Conservation (phyloP, 805 yeast species). For the Candida vaughaniae region DNA sequence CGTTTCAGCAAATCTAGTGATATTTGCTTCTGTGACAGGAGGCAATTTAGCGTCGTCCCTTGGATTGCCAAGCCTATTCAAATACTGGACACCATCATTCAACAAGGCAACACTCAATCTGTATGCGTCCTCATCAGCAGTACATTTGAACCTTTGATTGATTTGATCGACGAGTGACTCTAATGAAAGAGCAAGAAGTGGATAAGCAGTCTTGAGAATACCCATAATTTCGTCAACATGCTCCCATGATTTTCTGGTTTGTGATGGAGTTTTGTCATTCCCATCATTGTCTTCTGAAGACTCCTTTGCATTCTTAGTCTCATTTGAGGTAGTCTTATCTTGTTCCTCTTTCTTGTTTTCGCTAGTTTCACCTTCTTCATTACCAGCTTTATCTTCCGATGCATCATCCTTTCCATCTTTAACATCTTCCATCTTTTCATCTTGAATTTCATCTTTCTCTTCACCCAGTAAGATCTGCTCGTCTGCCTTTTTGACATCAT, state of each 20-base stretch:
- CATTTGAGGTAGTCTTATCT: neutral
- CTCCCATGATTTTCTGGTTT: slow-evolving; percentile 80
- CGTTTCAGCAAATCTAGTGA: slow-evolving; percentile 87
- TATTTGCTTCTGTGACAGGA: slow-evolving; percentile 84
- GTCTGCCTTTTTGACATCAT: slow-evolving; percentile 6
- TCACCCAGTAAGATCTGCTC: slow-evolving; percentile 7
- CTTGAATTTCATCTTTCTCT: slow-evolving; percentile 4
- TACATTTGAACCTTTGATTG: slow-evolving; percentile 87
- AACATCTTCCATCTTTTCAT: slow-evolving; percentile 1
- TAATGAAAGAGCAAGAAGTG: slow-evolving; percentile 83
- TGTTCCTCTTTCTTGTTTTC: slow-evolving; percentile 1
- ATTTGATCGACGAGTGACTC: slow-evolving; percentile 97
- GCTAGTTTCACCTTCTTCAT: neutral
- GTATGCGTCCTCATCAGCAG: slow-evolving; percentile 95
- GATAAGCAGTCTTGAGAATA: slow-evolving; percentile 93
- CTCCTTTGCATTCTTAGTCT: slow-evolving; percentile 6
- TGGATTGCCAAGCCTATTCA: slow-evolving; percentile 83
- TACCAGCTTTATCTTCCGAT: slow-evolving; percentile 1
- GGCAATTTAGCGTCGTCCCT: slow-evolving; percentile 87
- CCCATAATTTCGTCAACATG: slow-evolving; percentile 91
- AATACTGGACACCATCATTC: slow-evolving; percentile 89
- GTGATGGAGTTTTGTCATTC: slow-evolving; percentile 6
- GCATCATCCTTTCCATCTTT: slow-evolving; percentile 7
- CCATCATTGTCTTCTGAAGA: neutral
- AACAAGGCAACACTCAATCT: slow-evolving; percentile 87